A percentile compares a stretch with the other conserved stretches of the same genome.
phyloP scores from a whole-genome alignment of 176 grass and related monocot genomes.

The Oryza officinalis region DNA sequence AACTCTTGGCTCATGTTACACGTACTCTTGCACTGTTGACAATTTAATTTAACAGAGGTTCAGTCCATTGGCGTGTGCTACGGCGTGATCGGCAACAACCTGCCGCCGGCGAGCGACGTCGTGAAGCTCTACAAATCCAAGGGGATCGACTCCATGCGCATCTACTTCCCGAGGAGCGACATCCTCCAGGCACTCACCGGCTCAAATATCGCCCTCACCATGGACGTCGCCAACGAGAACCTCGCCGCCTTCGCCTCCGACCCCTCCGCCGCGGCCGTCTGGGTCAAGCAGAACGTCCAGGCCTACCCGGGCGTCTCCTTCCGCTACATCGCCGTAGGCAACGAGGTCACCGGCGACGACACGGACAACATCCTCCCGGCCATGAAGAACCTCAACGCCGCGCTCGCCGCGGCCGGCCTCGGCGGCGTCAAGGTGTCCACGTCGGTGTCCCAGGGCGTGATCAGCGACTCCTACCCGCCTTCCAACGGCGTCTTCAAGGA shows the following conservation, averaged over 20 bases:
- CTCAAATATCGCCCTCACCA: conserved; percentile 38
- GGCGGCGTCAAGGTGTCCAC: conserved; percentile 55
- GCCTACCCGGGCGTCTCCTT: conserved; percentile 37
- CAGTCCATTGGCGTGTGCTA: conserved; percentile 59
- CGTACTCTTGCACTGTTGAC: too few relatives aligned
- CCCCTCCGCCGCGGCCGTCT: conserved; percentile 15
- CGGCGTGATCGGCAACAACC: conserved; percentile 36
- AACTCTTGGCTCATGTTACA: too few relatives aligned
- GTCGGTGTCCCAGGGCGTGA: conserved; percentile 23
- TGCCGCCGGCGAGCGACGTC: conserved; percentile 38
- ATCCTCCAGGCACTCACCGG: conserved; percentile 47
- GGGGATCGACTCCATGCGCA: conserved; percentile 39
- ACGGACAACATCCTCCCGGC: conserved; percentile 48
- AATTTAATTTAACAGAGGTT: conserved; percentile 9
- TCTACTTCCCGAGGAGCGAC: conserved; percentile 36
- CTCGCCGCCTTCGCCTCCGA: conserved; percentile 29
- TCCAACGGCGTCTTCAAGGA: conserved; percentile 33
- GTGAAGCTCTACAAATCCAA: conserved; percentile 45
- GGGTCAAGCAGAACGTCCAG: conserved; percentile 52
- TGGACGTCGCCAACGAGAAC: conserved; percentile 40
- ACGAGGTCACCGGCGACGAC: conserved; percentile 38
- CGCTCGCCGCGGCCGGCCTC: conserved; percentile 35
- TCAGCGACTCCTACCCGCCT: conserved; percentile 40
- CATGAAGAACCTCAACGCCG: conserved; percentile 57
- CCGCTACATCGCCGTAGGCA: conserved; percentile 60